Percentiles rank a stretch among this genome's conserved stretches.
phyloP scores from a whole-genome alignment of 495 filamentous ascomycete genomes.

The Penicillium bialowiezense region DNA sequence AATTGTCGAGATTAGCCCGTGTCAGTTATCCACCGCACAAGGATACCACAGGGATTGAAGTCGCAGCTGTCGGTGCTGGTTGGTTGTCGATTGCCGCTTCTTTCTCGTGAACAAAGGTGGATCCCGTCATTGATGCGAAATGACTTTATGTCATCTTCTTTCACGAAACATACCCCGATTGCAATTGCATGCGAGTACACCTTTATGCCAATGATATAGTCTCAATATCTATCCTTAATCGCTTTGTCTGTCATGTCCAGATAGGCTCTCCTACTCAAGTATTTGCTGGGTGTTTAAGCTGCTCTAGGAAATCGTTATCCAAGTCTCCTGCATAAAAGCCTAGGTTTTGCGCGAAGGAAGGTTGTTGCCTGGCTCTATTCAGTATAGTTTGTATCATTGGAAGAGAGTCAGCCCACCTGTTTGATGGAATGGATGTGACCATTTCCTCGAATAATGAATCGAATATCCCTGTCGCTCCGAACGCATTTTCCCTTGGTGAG shows the following conservation, averaged over 20 bases:
- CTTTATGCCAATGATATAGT: too few species aligned
- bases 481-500: not conserved
- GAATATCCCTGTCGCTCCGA: constrained; percentile 8
- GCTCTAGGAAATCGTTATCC: constrained; percentile 24
- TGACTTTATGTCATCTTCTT: too few species aligned
- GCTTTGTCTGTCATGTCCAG: too few species aligned
- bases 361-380: constrained; percentile 12
- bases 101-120: not conserved
- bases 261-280: too few species aligned
- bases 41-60: constrained; percentile 16
- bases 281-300: constrained; percentile 13
- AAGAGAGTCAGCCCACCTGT: constrained; percentile 5
- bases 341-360: constrained; percentile 26
- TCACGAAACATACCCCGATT: too few species aligned
- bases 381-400: not conserved
- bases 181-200: too few species aligned
- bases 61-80: not conserved
- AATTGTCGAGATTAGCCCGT: constrained; percentile 14
- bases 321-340: constrained; percentile 26
- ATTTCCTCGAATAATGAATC: constrained; percentile 25
- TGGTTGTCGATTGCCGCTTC: constrained; percentile 2
- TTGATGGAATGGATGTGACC: constrained; percentile 15
- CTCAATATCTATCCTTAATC: too few species aligned
- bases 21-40: constrained; percentile 16
- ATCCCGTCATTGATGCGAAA: too few species aligned